These are phyloP conservation scores for Ajuga reptans DNA, from an alignment of 305 asterid genomes.

Conservation along the genomic window DNA sequence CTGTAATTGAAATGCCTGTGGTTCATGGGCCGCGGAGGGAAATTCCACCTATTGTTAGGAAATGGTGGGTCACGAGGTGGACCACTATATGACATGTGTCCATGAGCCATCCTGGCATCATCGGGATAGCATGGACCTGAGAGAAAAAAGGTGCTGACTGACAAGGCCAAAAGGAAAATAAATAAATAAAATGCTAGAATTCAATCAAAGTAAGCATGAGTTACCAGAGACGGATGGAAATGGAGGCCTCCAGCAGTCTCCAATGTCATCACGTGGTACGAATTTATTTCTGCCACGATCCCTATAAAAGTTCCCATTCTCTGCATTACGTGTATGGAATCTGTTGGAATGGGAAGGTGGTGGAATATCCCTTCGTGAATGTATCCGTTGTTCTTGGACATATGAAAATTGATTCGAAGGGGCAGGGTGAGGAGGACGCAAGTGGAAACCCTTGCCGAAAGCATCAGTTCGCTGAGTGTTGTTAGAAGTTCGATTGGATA, in stretches of 20 bases:
- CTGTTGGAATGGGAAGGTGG: conserved; percentile 54
- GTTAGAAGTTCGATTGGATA: conserved; percentile 36
- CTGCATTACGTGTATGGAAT: conserved; percentile 45
- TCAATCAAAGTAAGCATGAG: conserved; percentile 10
- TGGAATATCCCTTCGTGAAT: conserved; percentile 45
- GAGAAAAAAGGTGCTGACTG: conserved; percentile 13
- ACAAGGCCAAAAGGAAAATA: conserved; percentile 4
- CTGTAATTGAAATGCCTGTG: conserved; percentile 54
- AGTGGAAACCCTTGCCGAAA: conserved; percentile 50
- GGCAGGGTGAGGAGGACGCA: conserved; percentile 83
- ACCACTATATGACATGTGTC: conserved; percentile 40
- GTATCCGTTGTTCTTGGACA: conserved; percentile 54
- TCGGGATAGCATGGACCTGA: conserved; percentile 71
- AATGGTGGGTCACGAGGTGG: conserved; percentile 51
- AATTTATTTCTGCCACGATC: conserved; percentile 48
- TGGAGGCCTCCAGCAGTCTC: conserved; percentile 72
- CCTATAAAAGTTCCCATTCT: conserved; percentile 47
- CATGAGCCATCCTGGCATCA: conserved; percentile 43
- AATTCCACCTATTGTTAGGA: conserved; percentile 54
- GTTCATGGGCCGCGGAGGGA: conserved; percentile 50
- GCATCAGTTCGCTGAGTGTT: conserved; percentile 38
- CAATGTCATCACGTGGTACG: conserved; percentile 43
- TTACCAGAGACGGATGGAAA: conserved; percentile 60
- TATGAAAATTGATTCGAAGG: conserved; percentile 80
- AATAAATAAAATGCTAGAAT: neutral